Conservation (phyloP, 441 rosid species). For the Brassica hybrid region DNA sequence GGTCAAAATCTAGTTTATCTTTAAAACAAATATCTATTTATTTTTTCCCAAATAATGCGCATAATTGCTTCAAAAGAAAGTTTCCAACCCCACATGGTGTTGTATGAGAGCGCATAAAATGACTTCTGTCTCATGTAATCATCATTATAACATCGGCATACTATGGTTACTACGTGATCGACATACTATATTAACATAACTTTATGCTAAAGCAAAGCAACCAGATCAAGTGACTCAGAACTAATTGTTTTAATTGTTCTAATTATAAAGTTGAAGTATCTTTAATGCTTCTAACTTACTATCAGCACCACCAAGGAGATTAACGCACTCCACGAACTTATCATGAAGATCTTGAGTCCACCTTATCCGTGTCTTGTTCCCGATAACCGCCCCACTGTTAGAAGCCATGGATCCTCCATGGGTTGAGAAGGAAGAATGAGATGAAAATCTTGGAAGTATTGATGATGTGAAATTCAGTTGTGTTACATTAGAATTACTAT, state of each 20-base stretch:
- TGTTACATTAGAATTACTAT: constrained; percentile 40
- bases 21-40: neutral
- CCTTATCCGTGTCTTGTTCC: constrained; percentile 71
- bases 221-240: neutral
- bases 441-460: constrained; percentile 45
- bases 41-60: constrained; percentile 15
- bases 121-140: constrained; percentile 16
- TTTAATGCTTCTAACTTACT: constrained; percentile 52
- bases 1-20: too few relatives aligned
- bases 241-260: neutral
- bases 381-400: constrained; percentile 12
- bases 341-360: constrained; percentile 98
- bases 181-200: constrained; percentile 5
- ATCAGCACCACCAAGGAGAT: constrained; percentile 86
- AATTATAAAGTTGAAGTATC: neutral
- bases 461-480: constrained; percentile 47
- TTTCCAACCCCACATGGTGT: constrained; percentile 1
- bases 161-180: constrained; percentile 2
- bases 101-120: constrained; percentile 4
- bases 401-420: constrained; percentile 36
- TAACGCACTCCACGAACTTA: constrained; percentile 80
- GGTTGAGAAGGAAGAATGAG: constrained; percentile 36
- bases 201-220: constrained; percentile 16
- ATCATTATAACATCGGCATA: neutral
- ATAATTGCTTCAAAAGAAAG: constrained; percentile 12